Conservation (phyloP, 106 monocot species). For the Agapanthus africanus region DNA sequence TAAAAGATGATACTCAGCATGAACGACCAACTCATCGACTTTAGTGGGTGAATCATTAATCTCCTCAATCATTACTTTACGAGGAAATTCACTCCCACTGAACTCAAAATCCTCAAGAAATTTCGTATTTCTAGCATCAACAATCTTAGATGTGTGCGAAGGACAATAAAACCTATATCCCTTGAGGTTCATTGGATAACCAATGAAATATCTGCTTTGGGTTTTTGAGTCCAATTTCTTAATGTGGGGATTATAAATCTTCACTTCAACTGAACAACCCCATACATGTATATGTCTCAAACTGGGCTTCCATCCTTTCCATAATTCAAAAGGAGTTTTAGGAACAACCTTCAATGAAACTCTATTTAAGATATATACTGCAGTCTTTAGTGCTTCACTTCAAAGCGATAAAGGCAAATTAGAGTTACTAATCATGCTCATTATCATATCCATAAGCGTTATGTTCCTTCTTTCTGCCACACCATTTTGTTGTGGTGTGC, state of each 20-base stretch:
- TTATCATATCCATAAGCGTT: slow-evolving; percentile 6
- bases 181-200: background rate
- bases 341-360: slow-evolving; percentile 11
- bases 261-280: slow-evolving; percentile 3
- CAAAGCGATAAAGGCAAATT: background rate
- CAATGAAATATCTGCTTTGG: background rate
- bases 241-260: background rate
- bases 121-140: background rate
- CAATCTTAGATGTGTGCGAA: background rate
- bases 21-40: background rate
- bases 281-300: slow-evolving; percentile 8
- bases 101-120: background rate
- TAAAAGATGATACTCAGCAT: no score
- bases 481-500: slow-evolving; percentile 9
- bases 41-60: background rate
- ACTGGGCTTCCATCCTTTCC: slow-evolving; percentile 8
- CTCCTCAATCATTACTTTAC: background rate
- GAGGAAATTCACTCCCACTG: background rate
- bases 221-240: slow-evolving; percentile 3
- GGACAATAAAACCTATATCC: background rate
- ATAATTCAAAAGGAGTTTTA: slow-evolving; percentile 16
- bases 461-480: background rate
- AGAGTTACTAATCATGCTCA: slow-evolving; percentile 1
- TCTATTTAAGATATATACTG: background rate
- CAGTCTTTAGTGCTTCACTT: slow-evolving; percentile 4